Evolutionary conservation across 371 early-diverging fungal species (phyloP), one percentile per base, ranked within the genome.

Genomic region (Mucor plumbeus): DNA sequence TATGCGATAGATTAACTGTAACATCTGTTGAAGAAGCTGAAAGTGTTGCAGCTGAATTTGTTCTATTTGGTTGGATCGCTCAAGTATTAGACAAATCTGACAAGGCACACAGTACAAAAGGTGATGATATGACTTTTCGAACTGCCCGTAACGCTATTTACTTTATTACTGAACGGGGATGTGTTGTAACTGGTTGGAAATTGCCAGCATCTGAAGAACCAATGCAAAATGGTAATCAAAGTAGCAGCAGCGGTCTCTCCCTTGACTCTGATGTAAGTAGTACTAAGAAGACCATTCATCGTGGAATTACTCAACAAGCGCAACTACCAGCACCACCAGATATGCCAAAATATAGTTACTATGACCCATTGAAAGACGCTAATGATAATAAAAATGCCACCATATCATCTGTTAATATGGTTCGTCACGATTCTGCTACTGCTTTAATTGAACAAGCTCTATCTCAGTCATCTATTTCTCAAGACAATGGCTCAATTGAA

Each of bases 21-120:
- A 80, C 85, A 41, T 81, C 81, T 33, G 75, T 76, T 21, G 85
- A 87, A 40, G 92, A 92, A 63, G 87, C 89, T 0, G 72, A 85
- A 19, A 63, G 73, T 44, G 73, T 90, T 9, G 87, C 87, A 2
- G 73, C 79, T 35, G 82, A 85, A 55, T 88, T 91, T 83, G 76
- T 90, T 7, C 56, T 77, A 4, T 79, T 77, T 38, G 87, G 83
- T 4, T 89, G 90, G 82, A 80, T 92, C 40, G 77, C 77, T 19
- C 83, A 78, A 31, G 72, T 87, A 5, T 65, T 79, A 1, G 84
- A 86, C 53, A 83, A 83, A 66, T 71, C 77, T 7, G 71, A 73
- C 60, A 76, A 75, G 50, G 50, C 58, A 10, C 70, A 66, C 35
- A 62, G 61, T 31, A 43, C 39, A 4, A 58, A 41, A 7, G 76